Evolutionary conservation across 73 alveolate species (phyloP).

Genomic region (Stentor coeruleus): DNA sequence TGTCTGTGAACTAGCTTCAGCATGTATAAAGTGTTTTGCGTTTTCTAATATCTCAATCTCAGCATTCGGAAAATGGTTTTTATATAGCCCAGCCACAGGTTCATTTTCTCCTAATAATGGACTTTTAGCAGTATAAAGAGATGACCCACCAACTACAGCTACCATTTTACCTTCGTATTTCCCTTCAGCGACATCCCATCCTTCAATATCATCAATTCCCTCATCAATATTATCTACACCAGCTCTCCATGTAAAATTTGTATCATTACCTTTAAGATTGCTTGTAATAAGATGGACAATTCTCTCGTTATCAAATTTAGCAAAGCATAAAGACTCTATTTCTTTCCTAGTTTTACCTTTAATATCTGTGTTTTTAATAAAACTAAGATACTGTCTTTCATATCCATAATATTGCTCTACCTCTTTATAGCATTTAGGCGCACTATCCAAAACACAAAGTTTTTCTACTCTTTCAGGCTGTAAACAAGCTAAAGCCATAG

Average conservation of each 20-base stretch:
- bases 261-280: neutral
- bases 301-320: neutral
- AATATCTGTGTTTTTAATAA: neutral
- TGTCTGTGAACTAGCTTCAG: no score
- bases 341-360: neutral
- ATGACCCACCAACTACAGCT: constrained; percentile 4
- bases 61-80: neutral
- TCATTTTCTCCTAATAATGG: neutral
- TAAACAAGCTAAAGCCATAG: constrained; percentile 42
- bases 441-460: constrained; percentile 46
- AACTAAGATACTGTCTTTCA: constrained; percentile 9
- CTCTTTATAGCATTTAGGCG: constrained; percentile 40
- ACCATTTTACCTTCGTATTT: neutral
- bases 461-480: constrained; percentile 59
- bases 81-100: neutral
- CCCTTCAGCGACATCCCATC: constrained; percentile 2
- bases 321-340: neutral
- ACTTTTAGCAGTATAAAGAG: neutral
- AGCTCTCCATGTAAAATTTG: neutral
- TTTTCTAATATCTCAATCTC: neutral
- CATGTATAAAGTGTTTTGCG: constrained; percentile 9
- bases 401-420: neutral
- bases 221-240: neutral
- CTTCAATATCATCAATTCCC: constrained; percentile 18
- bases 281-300: neutral